Base-by-base conservation (phyloP, 2,329 filamentous ascomycete species). In the Tolypocladium sp. region DNA sequence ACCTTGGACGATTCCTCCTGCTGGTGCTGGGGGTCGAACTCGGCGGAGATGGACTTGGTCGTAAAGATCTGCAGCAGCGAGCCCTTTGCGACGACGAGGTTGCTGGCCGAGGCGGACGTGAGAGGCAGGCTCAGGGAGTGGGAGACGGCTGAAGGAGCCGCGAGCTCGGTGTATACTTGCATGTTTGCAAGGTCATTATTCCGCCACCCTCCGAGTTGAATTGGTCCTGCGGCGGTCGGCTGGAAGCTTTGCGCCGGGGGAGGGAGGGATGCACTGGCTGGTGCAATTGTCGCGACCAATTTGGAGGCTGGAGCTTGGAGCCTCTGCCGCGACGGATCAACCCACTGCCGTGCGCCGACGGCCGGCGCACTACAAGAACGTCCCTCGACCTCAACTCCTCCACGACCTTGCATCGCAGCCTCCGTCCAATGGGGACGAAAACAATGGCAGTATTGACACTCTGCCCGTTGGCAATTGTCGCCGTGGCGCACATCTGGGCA, bases 101-200 rank as follows among this genome's bases (percentile, higher is more conserved):
- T 97, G 73, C 83, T 88, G 67, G 89, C 85, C 64, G 87, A 82
- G 56, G 90, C 76, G 54, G 89, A 88, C 54, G 88, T 81, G 70
- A 99, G 92, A 41, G 92, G 85, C 46, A 96, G 77, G 61, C 81
- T 83, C 69, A 97, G 77, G 64, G 92, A 91, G 77, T 96, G 89
- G 69, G 91, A 92, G 76, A 97, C 92, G 72, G 92, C 92, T 73
- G 92, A 95, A 58, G 94, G 92, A 79, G 93, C 90, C 73, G 91
- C 87, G 73, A 99, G 82, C 82, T 99, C 94, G 70, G 91, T 92
- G 78, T 97, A 97, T 81, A 91, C 96, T 84, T 97, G 93, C 93
- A 97, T 97, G 55, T 65, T 64, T 63, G 69, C 71, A 67, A 66
- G 63, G 69, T 66, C 74, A 75, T 75, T 68, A 65, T 71, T 68